A percentile compares a stretch with the other conserved stretches of the same genome.
Conservation (phyloP, 1,139 yeast species). For the Saccharomycopsis hybrid region DNA sequence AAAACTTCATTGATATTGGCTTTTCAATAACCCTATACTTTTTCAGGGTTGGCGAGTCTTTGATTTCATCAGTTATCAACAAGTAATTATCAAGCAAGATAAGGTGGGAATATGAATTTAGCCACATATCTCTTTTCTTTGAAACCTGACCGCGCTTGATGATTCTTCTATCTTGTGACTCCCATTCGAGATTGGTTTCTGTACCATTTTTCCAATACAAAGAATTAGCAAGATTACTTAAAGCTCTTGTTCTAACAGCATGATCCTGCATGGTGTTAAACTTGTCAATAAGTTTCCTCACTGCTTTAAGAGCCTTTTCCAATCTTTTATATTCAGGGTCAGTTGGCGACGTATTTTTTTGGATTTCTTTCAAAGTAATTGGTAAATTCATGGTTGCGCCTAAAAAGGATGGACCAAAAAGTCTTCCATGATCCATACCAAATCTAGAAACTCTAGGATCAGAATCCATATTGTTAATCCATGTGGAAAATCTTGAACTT, state of each 20-base stretch:
- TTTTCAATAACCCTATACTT: constrained; percentile 43
- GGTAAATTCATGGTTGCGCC: constrained; percentile 70
- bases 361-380: constrained; percentile 55
- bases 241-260: constrained; percentile 47
- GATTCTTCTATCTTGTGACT: constrained; percentile 46
- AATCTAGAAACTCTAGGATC: constrained; percentile 36
- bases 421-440: constrained; percentile 47
- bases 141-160: constrained; percentile 54
- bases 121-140: constrained; percentile 58
- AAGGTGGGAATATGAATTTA: constrained; percentile 47
- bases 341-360: constrained; percentile 42
- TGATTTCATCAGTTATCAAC: constrained; percentile 50
- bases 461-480: constrained; percentile 41
- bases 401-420: constrained; percentile 70
- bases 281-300: constrained; percentile 38
- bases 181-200: constrained; percentile 26
- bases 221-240: constrained; percentile 42
- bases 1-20: constrained; percentile 56
- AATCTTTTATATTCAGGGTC: constrained; percentile 53
- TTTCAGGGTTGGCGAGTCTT: constrained; percentile 24
- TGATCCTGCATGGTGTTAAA: constrained; percentile 50
- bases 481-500: constrained; percentile 42
- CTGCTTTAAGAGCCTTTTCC: constrained; percentile 46
- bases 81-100: constrained; percentile 69
- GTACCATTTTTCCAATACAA: constrained; percentile 42